Conservation (phyloP, 345 rosid species). For the Zanthoxylum bungeanum region DNA sequence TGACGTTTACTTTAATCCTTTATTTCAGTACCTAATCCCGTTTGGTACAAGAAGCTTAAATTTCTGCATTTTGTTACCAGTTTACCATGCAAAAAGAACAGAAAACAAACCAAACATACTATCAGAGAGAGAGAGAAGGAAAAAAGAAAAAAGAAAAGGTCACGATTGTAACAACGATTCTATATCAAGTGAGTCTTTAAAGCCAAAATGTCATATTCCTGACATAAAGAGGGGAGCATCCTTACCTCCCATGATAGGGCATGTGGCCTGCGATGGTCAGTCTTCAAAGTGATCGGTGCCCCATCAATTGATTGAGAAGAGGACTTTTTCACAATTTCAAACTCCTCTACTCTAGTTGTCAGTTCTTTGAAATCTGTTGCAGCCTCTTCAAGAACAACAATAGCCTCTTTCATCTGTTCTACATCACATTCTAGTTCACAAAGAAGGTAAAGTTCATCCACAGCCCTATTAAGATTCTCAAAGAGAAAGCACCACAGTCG, state of each 20-base stretch:
- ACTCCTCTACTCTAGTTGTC: conserved; percentile 54
- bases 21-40: background rate
- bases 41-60: background rate
- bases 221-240: conserved; percentile 14
- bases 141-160: background rate
- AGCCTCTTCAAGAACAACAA: conserved; percentile 76
- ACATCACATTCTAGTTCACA: conserved; percentile 72
- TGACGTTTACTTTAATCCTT: background rate
- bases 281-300: conserved; percentile 41
- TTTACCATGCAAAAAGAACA: background rate
- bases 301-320: conserved; percentile 43
- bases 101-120: background rate
- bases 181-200: background rate
- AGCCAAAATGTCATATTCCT: conserved; percentile 4
- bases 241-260: conserved; percentile 88
- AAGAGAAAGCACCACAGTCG: conserved; percentile 80
- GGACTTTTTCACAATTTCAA: conserved; percentile 54
- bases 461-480: conserved; percentile 80
- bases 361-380: conserved; percentile 67
- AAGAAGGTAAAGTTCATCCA: conserved; percentile 78
- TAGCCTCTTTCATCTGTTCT: conserved; percentile 78
- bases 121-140: background rate
- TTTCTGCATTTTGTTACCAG: background rate
- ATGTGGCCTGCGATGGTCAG: conserved; percentile 76
- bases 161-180: background rate